phyloP scores from a whole-genome alignment of 148 eudicot species.

The Vaccinium macrocarpon region DNA sequence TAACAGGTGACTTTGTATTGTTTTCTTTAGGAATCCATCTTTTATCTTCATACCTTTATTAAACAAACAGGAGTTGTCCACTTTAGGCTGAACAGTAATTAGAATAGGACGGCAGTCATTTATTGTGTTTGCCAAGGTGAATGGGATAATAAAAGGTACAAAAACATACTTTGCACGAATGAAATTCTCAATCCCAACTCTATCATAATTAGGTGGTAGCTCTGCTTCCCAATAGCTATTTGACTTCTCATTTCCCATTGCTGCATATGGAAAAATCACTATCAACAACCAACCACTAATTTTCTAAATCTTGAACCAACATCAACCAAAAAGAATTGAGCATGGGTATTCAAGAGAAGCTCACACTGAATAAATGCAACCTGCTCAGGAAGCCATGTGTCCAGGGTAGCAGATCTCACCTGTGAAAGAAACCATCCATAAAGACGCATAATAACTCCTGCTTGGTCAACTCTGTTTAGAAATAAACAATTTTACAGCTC shows the following conservation, averaged over 20 bases:
- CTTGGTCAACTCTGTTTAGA: not conserved
- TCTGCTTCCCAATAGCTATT: conserved; percentile 98
- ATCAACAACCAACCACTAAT: not conserved
- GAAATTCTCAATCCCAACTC: conserved; percentile 99
- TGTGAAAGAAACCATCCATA: conserved; percentile 22
- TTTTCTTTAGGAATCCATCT: conserved; percentile 82
- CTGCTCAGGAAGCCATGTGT: conserved; percentile 99
- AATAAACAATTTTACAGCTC: not conserved
- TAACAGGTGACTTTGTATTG: conserved; percentile 51
- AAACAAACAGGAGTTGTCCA: not conserved
- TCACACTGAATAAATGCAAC: conserved; percentile 94
- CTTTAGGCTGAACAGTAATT: not conserved
- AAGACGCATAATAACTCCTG: not conserved
- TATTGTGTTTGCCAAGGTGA: not conserved
- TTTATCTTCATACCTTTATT: conserved; percentile 85
- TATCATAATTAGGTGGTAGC: conserved; percentile 91
- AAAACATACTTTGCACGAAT: conserved; percentile 89
- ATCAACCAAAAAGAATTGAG: conserved; percentile 10
- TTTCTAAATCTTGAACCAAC: conserved; percentile 6
- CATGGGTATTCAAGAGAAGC: conserved; percentile 20
- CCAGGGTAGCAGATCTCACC: conserved; percentile 99
- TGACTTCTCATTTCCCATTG: conserved; percentile 91
- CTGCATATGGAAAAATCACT: conserved; percentile 37
- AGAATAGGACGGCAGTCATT: not conserved
- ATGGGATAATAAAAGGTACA: conserved; percentile 7